Percentiles rank a stretch among this genome's conserved stretches.
phyloP scores from a whole-genome alignment of 106 monocot species.

The Dioscorea alata region DNA sequence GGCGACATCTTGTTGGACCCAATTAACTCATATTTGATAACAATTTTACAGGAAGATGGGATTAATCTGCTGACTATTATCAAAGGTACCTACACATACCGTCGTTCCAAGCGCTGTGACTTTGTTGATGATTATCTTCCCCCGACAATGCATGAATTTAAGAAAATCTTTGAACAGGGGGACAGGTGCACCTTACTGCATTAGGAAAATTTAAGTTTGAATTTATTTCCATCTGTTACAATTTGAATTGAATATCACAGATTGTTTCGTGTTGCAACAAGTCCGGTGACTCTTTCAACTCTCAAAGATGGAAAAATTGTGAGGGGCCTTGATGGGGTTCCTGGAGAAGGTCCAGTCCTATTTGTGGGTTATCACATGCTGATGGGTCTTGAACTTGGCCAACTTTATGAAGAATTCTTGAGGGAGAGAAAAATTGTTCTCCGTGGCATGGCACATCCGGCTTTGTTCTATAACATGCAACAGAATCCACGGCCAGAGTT shows the following conservation, averaged over 20 bases:
- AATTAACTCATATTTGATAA: background rate
- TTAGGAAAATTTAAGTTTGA: no score
- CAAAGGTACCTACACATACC: constrained; percentile 52
- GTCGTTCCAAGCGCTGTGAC: constrained; percentile 46
- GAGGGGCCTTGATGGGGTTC: constrained; percentile 74
- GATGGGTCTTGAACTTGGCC: constrained; percentile 60
- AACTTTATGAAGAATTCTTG: constrained; percentile 65
- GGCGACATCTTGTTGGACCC: no score
- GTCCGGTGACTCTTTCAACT: constrained; percentile 74
- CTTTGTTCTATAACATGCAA: constrained; percentile 23
- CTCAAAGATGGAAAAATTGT: constrained; percentile 57
- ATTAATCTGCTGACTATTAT: constrained; percentile 60
- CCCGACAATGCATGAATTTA: constrained; percentile 52
- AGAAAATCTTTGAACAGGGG: constrained; percentile 25
- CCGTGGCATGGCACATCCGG: constrained; percentile 82
- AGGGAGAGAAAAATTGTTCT: constrained; percentile 56
- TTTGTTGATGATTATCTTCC: constrained; percentile 50
- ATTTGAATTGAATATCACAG: constrained; percentile 16
- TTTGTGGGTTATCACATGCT: constrained; percentile 91
- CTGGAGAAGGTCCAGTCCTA: constrained; percentile 78
- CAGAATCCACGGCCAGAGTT: constrained; percentile 37
- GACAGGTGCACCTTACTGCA: constrained; percentile 14
- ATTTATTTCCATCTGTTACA: background rate
- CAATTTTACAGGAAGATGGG: constrained; percentile 58
- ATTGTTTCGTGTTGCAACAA: constrained; percentile 42